phyloP scores from a whole-genome alignment of 345 rosid genomes.

The Angophora floribunda region DNA sequence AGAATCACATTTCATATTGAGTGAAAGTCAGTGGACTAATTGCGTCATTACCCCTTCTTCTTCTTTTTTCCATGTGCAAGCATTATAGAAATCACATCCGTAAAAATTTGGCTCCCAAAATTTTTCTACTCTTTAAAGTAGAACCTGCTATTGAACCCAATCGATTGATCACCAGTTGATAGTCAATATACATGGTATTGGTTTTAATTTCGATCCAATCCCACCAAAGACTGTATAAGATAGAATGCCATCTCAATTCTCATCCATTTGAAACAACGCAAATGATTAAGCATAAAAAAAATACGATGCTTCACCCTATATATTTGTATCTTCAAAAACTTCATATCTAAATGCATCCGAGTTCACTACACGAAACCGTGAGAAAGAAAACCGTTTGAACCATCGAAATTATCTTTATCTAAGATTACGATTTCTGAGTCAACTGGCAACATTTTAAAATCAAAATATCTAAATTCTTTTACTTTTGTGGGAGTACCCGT shows the following conservation, averaged over 20 bases:
- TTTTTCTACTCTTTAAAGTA: neutral
- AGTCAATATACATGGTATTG: neutral
- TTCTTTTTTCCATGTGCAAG: neutral
- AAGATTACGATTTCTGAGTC: neutral
- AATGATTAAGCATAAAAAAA: neutral
- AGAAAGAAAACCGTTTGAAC: accelerated
- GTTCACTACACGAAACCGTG: accelerated
- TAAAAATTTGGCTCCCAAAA: neutral
- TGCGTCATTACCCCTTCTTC: no score
- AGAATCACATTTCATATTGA: no score
- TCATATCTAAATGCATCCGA: neutral
- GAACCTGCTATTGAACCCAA: neutral
- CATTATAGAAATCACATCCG: neutral
- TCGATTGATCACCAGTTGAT: accelerated
- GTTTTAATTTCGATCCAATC: neutral
- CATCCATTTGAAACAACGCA: neutral
- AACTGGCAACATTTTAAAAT: neutral
- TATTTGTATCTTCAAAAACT: neutral
- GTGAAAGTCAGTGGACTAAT: no score
- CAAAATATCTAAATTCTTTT: neutral
- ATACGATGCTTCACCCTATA: accelerated
- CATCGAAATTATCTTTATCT: neutral
- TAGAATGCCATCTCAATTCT: neutral
- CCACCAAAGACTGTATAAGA: accelerated
- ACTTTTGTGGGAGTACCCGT: neutral